Conservation (phyloP, 495 filamentous ascomycete genomes). For the Xylaria intraflava region DNA sequence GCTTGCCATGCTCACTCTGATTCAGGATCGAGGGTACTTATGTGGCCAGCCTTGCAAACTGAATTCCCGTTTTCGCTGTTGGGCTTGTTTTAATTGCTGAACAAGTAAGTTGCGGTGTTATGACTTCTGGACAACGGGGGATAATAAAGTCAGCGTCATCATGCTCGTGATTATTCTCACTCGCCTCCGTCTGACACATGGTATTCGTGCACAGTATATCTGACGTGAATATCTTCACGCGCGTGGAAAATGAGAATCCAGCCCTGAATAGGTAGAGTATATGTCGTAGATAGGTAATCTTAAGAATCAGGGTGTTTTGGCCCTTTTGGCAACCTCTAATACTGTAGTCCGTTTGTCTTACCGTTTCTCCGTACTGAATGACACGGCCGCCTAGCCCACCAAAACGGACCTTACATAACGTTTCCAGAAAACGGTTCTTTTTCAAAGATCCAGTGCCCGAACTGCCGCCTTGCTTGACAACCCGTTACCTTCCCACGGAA, state of each 20-base stretch:
- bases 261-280: no score
- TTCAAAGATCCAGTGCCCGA: no score
- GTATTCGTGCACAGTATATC: not conserved
- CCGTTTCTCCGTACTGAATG: no score
- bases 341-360: no score
- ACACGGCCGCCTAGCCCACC: no score
- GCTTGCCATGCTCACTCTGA: conserved; percentile 11
- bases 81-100: not conserved
- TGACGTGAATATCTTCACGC: not conserved
- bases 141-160: not conserved
- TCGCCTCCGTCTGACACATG: not conserved
- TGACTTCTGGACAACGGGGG: not conserved
- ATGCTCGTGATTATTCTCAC: not conserved
- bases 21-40: not conserved
- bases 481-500: no score
- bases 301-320: not conserved
- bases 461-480: no score
- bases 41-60: not conserved
- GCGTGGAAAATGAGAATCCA: not conserved
- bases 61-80: no score
- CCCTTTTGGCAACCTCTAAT: no score
- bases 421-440: no score
- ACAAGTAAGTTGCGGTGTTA: not conserved
- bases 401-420: no score
- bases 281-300: no score